Evolutionary conservation across 106 monocot species (phyloP), one percentile per base, ranked within the genome.

Genomic region (Dioscorea dumetorum): DNA sequence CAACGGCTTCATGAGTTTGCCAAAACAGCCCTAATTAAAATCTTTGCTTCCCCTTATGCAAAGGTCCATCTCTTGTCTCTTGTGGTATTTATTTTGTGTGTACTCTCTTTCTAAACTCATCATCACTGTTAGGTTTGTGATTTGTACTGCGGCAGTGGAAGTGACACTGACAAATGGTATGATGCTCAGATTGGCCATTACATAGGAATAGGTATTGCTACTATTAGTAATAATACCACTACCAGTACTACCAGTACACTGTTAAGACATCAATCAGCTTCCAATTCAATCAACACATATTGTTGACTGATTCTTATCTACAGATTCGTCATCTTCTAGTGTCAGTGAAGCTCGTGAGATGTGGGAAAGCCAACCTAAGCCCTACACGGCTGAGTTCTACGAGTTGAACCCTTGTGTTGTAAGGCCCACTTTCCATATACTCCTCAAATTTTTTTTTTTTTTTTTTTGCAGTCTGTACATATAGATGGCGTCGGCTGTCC

Each of bases 161-260:
- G 79, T 1, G 84, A 83, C 58, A 62, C 75, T 4, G 82, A 91
- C 67, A 90, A 90, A 63, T 99, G 93, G 99, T 80, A 90, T 32
- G 87, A 97, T 16, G 86, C 76, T 9, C 92, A 99, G 35, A 90
- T 99, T 12, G 90, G 89, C 2, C 89, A 99, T 71, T 93, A 90
- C 75, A 79, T 99, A 5, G 93, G 87, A 12, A 79, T 99, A 22
- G 91, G 88, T 92, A 5, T 6, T 41, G 10, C 6, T 41, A 8
- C 9, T 10, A 41, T 41, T 41, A 41, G 6, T 41, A 28, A 28
- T 28, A 28, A 28, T 28, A 28, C 28, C 28, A 28, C 2, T 28
- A 28, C 28, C 28, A 28, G 28, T 28, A 28, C 28, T 28, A 28
- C 28, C 3, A 28, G 28, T 28, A 28, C 28, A 28, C 28, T 28